Evolutionary conservation across 768 basidiomycete genomes (phyloP).

Genomic region (Dentipellis fragilis): DNA sequence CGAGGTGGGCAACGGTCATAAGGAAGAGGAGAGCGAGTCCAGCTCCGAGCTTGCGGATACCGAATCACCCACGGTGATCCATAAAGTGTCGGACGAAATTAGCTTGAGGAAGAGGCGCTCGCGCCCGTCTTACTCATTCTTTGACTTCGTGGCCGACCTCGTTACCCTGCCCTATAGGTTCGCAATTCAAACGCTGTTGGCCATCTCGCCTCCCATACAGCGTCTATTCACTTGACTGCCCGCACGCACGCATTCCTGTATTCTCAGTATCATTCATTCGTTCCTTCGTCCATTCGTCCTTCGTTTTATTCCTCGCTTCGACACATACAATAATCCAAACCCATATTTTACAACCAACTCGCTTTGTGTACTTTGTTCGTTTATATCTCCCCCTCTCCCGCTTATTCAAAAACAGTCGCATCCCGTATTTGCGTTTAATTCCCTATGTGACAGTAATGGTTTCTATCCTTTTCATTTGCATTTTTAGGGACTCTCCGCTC

Average conservation of each 20-base stretch:
- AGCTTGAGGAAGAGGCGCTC: background rate
- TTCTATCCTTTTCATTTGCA: too few relatives aligned
- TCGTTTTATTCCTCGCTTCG: background rate
- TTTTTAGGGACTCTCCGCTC: too few relatives aligned
- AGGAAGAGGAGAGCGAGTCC: constrained; percentile 1
- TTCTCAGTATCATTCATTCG: background rate
- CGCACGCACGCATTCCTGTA: background rate
- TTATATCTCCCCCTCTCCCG: background rate
- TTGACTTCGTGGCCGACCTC: constrained; percentile 3
- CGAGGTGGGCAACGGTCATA: constrained; percentile 1
- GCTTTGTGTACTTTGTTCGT: background rate
- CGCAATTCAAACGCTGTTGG: constrained; percentile 8
- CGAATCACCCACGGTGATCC: background rate
- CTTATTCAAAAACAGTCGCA: too few relatives aligned
- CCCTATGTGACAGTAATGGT: too few relatives aligned
- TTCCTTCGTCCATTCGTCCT: background rate
- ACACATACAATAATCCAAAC: background rate
- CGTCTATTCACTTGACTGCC: constrained; percentile 3
- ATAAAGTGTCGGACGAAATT: background rate
- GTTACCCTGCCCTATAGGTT: constrained; percentile 13
- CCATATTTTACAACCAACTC: background rate
- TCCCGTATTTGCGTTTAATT: too few relatives aligned
- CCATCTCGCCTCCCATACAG: constrained; percentile 12
- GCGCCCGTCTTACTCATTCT: background rate
- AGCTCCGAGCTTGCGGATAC: constrained; percentile 3